Evolutionary conservation across 2,329 filamentous ascomycete genomes (phyloP).

Genomic region (Gyromitra esculenta): DNA sequence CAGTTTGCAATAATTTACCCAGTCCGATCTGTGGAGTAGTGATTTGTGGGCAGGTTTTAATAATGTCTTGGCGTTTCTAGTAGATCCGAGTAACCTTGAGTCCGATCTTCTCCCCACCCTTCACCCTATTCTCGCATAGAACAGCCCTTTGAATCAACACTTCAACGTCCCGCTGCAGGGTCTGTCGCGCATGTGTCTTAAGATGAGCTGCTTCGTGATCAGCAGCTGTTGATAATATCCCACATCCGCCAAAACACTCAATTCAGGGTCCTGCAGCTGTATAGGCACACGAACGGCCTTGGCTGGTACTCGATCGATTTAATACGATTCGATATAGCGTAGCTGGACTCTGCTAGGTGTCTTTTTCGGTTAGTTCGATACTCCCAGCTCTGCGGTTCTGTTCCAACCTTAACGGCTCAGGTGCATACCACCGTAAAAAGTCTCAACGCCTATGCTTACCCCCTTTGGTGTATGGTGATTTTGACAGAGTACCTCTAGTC

Average conservation of each 20-base stretch:
- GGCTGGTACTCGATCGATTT: slow-evolving; percentile 11
- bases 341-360: neutral
- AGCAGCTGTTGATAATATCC: neutral
- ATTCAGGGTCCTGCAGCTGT: slow-evolving; percentile 13
- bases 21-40: slow-evolving; percentile 12
- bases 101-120: neutral
- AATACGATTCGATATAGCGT: neutral
- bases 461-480: neutral
- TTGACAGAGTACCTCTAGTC: neutral
- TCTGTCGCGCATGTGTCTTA: neutral
- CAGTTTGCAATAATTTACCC: slow-evolving; percentile 4
- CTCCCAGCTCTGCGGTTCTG: neutral
- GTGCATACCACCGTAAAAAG: neutral
- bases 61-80: slow-evolving; percentile 21
- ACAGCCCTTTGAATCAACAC: neutral
- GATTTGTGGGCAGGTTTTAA: neutral
- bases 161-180: neutral
- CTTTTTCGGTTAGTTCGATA: neutral
- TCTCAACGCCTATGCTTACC: neutral
- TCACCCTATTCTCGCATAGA: slow-evolving; percentile 11
- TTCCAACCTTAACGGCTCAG: neutral
- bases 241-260: neutral
- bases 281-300: neutral
- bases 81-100: slow-evolving; percentile 41
- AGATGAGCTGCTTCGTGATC: neutral